Evolutionary conservation across 139 green algal genomes (phyloP), one percentile per base, ranked within the genome.

Genomic region (Yamagishiella unicocca): DNA sequence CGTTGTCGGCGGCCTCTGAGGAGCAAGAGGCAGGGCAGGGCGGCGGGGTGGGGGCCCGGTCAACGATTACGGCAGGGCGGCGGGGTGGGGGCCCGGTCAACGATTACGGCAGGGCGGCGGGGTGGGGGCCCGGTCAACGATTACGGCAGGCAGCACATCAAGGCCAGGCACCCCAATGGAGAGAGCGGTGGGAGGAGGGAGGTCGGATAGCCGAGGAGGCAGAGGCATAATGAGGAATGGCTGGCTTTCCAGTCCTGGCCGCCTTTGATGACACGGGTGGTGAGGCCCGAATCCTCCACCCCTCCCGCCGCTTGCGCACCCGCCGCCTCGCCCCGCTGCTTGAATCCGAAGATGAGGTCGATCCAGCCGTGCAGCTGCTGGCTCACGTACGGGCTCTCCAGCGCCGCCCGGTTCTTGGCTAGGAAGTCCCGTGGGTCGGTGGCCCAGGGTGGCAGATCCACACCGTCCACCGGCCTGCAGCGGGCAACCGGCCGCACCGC

Each of bases 311-410:
- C 70, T 3, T 50, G 45, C 87, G 2, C 53, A 89, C 88, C 83
- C 67, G 88, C 91, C 58, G 89, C 93, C 25, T 85, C 79, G 5
- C 96, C 96, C 4, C 84, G 87, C 88, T 99, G 96, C 92, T 96
- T 96, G 94, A 83, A 95, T 0, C 96, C 96, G 88, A 99, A 99
- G 53, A 96, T 94, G 29, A 99, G 93, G 94, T 99, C 96, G 12
- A 99, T 96, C 97, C 97, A 99, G 64, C 94, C 68, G 91, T 99
- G 96, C 78, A 99, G 94, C 83, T 96, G 83, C n/a, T 82, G 64
- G 24, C 94, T 97, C 53, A 98, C 97, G 35, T 85, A 86, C 0
- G 93, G 90, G 21, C 83, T 87, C 90, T 98, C 96, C 83, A 98
- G 90, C 1, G 96, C 96, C 22, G 90, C 88, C 68, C 95, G 89